A percentile compares a stretch with the other conserved stretches of the same genome.
phyloP scores from a whole-genome alignment of 169 alveolate genomes.

The Cryptosporidium ubiquitum region DNA sequence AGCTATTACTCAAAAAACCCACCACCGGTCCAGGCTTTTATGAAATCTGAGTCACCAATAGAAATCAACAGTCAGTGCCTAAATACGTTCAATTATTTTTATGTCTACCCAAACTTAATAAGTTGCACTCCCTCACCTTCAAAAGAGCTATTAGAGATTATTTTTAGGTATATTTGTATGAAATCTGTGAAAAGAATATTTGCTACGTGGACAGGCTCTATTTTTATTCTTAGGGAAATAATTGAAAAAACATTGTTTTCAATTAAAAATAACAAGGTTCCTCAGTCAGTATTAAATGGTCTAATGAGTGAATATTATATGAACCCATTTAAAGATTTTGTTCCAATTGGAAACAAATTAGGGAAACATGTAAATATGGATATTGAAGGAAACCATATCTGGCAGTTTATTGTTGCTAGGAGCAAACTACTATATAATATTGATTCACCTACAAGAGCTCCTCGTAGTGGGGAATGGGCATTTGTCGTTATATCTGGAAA shows the following conservation, averaged over 20 bases:
- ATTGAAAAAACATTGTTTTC: constrained; percentile 20
- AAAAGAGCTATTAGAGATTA: neutral
- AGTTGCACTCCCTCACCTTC: constrained; percentile 37
- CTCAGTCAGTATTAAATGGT: neutral
- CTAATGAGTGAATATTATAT: constrained; percentile 27
- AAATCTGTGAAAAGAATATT: constrained; percentile 18
- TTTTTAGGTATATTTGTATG: constrained; percentile 58
- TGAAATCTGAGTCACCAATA: constrained; percentile 52
- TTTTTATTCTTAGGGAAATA: constrained; percentile 43
- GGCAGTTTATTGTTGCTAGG: constrained; percentile 41
- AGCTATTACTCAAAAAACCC: constrained; percentile 13
- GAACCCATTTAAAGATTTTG: constrained; percentile 22
- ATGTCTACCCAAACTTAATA: constrained; percentile 34
- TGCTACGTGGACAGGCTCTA: constrained; percentile 26
- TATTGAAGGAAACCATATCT: constrained; percentile 38
- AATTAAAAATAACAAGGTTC: neutral
- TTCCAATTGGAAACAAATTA: constrained; percentile 21
- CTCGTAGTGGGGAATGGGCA: constrained; percentile 70
- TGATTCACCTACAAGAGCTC: constrained; percentile 63
- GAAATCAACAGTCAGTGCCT: constrained; percentile 57
- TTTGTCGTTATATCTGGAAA: constrained; percentile 34
- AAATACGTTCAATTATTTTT: constrained; percentile 60
- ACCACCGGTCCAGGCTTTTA: constrained; percentile 66
- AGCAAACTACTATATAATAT: constrained; percentile 36
- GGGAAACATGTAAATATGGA: constrained; percentile 32